Conservation (phyloP, 1,284 basidiomycete species). For the Fistulina hepatica region DNA sequence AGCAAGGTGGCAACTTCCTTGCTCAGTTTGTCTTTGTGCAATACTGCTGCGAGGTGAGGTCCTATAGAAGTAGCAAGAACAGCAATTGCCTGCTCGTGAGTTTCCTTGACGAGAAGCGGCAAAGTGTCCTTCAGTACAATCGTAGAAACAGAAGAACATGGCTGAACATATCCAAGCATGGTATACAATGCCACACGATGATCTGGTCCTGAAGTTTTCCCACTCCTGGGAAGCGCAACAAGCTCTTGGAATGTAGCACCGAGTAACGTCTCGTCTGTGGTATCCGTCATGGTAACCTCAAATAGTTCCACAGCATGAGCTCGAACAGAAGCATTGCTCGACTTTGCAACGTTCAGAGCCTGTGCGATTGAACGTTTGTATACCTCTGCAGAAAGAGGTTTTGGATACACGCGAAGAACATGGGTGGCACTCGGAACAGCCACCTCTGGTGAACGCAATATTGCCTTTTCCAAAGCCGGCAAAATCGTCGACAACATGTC, state of each 20-base stretch:
- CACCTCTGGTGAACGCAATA: too few relatives aligned
- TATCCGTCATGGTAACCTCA: conserved; percentile 34
- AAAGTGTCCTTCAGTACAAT: conserved; percentile 43
- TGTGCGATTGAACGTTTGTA: conserved; percentile 59
- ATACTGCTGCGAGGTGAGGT: conserved; percentile 45
- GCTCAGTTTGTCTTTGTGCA: conserved; percentile 35
- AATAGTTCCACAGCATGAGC: conserved; percentile 52
- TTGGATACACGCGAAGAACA: conserved; percentile 47
- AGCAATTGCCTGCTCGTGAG: conserved; percentile 51
- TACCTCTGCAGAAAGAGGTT: conserved; percentile 39
- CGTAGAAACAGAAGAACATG: neutral
- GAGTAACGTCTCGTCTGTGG: conserved; percentile 29
- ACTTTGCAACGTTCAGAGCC: conserved; percentile 66
- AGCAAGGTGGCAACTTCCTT: conserved; percentile 36
- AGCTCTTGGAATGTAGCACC: conserved; percentile 48
- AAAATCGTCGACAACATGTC: too few relatives aligned
- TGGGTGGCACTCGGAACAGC: conserved; percentile 47
- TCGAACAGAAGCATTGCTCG: conserved; percentile 59
- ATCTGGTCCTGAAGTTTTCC: conserved; percentile 79
- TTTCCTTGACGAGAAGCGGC: conserved; percentile 68
- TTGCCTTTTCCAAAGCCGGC: too few relatives aligned
- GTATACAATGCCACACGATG: conserved; percentile 76
- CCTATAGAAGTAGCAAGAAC: conserved; percentile 46
- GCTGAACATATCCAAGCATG: conserved; percentile 41
- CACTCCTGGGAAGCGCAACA: conserved; percentile 60